Evolutionary conservation across 371 early-diverging fungal genomes (phyloP).

Genomic region (Lichtheimia ornata): DNA sequence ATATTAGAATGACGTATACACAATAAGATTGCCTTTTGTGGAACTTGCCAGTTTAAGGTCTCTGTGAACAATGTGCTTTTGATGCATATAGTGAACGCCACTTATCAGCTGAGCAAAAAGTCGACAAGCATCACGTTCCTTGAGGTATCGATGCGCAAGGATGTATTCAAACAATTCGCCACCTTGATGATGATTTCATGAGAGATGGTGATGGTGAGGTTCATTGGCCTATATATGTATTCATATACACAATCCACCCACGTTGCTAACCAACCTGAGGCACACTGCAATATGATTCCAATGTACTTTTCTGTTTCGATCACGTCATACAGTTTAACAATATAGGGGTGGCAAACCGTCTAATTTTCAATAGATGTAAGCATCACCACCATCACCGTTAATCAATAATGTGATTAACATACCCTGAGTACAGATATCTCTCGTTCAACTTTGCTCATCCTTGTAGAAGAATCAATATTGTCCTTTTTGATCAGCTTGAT

Average conservation of each 20-base stretch:
- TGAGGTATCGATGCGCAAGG: constrained; percentile 88
- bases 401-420: constrained; percentile 15
- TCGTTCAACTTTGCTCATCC: constrained; percentile 80
- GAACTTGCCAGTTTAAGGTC: constrained; percentile 89
- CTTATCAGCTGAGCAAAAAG: constrained; percentile 95
- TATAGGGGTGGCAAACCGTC: constrained; percentile 86
- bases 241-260: no score
- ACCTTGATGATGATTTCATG: constrained; percentile 33
- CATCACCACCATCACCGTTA: background rate
- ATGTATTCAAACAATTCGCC: constrained; percentile 98
- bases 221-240: no score
- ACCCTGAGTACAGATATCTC: constrained; percentile 84
- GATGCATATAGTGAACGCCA: constrained; percentile 87
- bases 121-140: constrained; percentile 88
- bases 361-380: constrained; percentile 29
- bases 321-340: constrained; percentile 94
- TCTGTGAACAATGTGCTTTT: constrained; percentile 90
- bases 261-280: constrained; percentile 64
- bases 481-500: constrained; percentile 84
- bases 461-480: constrained; percentile 75
- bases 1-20: background rate
- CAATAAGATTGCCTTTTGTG: background rate
- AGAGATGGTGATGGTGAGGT: background rate
- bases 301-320: constrained; percentile 95
- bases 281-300: constrained; percentile 95